Conservation (phyloP, 2,329 filamentous ascomycete genomes). For the Endoconidiophora laricicola region DNA sequence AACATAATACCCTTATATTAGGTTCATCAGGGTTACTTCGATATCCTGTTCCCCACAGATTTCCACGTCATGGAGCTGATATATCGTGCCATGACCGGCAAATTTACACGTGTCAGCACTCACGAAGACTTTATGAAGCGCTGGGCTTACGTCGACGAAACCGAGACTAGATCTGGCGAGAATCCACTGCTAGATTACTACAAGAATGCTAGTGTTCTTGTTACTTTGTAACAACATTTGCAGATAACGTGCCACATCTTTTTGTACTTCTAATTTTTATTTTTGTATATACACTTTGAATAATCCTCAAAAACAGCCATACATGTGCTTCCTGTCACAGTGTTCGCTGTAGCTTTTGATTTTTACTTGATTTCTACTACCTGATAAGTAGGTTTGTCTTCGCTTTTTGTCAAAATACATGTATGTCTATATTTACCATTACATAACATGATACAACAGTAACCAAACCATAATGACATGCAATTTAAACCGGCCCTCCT, state of each 20-base stretch:
- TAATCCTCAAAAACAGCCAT: too few species aligned
- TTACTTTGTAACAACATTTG: slow-evolving; percentile 48
- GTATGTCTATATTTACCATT: slow-evolving; percentile 7
- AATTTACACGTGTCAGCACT: slow-evolving; percentile 66
- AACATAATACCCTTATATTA: slow-evolving; percentile 20
- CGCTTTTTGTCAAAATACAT: too few species aligned
- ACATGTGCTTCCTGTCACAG: too few species aligned
- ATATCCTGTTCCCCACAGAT: slow-evolving; percentile 95
- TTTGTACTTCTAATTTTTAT: too few species aligned
- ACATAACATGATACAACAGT: slow-evolving; percentile 7
- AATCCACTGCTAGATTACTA: slow-evolving; percentile 90
- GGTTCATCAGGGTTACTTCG: slow-evolving; percentile 97
- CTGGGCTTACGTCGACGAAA: slow-evolving; percentile 85
- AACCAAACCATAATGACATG: neutral
- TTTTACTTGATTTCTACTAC: neutral
- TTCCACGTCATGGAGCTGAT: slow-evolving; percentile 82
- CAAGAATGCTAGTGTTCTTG: slow-evolving; percentile 84
- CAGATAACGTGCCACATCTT: neutral
- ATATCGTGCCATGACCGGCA: slow-evolving; percentile 84
- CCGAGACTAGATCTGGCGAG: slow-evolving; percentile 75
- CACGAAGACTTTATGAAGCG: slow-evolving; percentile 83
- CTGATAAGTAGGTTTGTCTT: too few species aligned
- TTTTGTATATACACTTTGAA: too few species aligned
- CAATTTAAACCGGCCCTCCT: too few species aligned
- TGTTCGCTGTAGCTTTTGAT: too few species aligned